Evolutionary conservation across 2,329 filamentous ascomycete species (phyloP).

Genomic region (Xylaria sp.): DNA sequence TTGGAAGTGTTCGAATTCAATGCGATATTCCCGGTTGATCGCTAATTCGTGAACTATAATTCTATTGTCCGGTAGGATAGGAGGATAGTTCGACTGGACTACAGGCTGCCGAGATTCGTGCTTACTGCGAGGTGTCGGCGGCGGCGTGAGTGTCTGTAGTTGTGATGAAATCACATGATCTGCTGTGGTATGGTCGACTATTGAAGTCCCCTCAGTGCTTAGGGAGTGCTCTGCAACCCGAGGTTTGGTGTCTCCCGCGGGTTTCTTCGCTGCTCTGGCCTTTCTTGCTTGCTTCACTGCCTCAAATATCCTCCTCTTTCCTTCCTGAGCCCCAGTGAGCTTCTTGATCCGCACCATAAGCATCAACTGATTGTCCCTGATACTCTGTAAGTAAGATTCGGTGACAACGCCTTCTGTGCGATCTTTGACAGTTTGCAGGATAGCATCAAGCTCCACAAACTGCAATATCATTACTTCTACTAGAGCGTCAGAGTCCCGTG

Average conservation of each 20-base stretch:
- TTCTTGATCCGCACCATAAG: conserved; percentile 83
- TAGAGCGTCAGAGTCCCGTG: conserved; percentile 78
- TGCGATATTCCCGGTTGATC: conserved; percentile 80
- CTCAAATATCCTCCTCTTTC: conserved; percentile 77
- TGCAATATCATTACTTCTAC: conserved; percentile 88
- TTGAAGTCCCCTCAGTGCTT: conserved; percentile 48
- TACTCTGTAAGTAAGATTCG: conserved; percentile 80
- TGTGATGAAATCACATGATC: conserved; percentile 54
- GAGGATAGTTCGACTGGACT: conserved; percentile 57
- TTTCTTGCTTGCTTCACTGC: conserved; percentile 78
- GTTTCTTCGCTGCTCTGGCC: conserved; percentile 70
- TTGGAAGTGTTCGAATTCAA: conserved; percentile 69
- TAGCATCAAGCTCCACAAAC: conserved; percentile 84
- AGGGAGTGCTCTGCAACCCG: conserved; percentile 66
- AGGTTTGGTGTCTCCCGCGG: conserved; percentile 75
- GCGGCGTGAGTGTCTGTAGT: conserved; percentile 64
- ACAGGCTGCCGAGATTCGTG: conserved; percentile 52
- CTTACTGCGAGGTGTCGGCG: conserved; percentile 59
- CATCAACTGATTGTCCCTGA: conserved; percentile 82
- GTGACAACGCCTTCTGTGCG: conserved; percentile 78
- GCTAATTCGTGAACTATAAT: conserved; percentile 81
- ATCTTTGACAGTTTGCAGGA: conserved; percentile 84
- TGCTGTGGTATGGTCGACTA: conserved; percentile 55
- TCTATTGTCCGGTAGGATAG: conserved; percentile 76
- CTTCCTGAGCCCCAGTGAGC: conserved; percentile 75